phyloP scores from a whole-genome alignment of 208 protist genomes.

The Crithidia brevicula region DNA sequence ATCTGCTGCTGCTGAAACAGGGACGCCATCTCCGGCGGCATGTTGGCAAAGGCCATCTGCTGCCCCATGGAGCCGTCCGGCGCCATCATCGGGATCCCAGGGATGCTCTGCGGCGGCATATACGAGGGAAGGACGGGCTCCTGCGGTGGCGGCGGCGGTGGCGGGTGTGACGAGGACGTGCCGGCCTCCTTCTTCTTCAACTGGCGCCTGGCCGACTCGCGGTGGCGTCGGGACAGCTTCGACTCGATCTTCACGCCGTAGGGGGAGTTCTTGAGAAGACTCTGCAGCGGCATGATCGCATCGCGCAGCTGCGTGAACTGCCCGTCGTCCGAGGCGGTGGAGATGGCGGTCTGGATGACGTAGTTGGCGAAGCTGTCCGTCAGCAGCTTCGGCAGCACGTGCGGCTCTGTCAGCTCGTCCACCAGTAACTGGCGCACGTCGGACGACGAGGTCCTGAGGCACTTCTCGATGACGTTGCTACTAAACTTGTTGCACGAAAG shows the following conservation, averaged over 20 bases:
- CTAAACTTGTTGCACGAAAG: constrained; percentile 98
- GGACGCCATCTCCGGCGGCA: constrained; percentile 54
- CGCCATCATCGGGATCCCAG: constrained; percentile 48
- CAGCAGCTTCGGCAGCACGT: constrained; percentile 90
- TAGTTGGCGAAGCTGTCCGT: constrained; percentile 99
- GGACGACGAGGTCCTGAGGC: constrained; percentile 88
- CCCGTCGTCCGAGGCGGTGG: constrained; percentile 84
- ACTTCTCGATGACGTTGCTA: constrained; percentile 99
- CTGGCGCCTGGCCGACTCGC: constrained; percentile 59
- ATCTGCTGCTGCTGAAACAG: constrained; percentile 67
- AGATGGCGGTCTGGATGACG: constrained; percentile 97
- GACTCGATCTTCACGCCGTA: constrained; percentile 97
- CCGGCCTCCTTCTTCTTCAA: constrained; percentile 41
- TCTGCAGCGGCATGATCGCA: constrained; percentile 94
- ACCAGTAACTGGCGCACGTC: constrained; percentile 92
- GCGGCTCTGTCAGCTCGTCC: constrained; percentile 93
- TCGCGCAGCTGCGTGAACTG: constrained; percentile 95
- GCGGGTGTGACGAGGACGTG: constrained; percentile 10
- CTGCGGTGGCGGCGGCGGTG: constrained; percentile 28
- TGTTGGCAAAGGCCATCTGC: constrained; percentile 58
- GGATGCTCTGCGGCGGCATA: constrained; percentile 38
- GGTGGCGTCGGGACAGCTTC: constrained; percentile 83
- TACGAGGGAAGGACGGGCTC: constrained; percentile 29
- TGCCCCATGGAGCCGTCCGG: constrained; percentile 43
- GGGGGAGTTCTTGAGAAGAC: constrained; percentile 95